These are phyloP conservation scores for Calonectria ilicicola DNA, from an alignment of 2,329 filamentous ascomycete genomes.

Conservation along the genomic window DNA sequence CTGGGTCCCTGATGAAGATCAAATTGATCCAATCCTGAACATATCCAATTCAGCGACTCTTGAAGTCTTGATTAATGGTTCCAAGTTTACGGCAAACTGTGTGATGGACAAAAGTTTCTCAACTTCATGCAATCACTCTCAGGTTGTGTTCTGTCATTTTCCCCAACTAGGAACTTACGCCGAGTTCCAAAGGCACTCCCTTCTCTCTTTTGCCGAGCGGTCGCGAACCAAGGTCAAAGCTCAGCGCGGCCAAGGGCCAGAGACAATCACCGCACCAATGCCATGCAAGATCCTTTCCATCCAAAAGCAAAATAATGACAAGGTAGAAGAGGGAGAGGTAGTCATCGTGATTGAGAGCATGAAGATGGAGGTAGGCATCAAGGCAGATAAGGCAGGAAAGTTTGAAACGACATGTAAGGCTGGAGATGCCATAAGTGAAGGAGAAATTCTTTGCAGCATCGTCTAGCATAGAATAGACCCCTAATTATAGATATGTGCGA, in stretches of 20 bases:
- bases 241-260: neutral
- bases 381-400: constrained; percentile 15
- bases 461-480: neutral
- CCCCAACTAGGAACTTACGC: constrained; percentile 19
- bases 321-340: constrained; percentile 32
- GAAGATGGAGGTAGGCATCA: constrained; percentile 42
- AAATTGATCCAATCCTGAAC: neutral
- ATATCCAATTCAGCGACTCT: neutral
- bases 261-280: constrained; percentile 36
- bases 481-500: neutral
- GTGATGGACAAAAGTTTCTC: neutral
- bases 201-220: constrained; percentile 40
- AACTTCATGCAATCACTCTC: neutral
- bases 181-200: constrained; percentile 32
- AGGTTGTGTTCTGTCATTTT: constrained; percentile 26
- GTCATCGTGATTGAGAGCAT: constrained; percentile 43
- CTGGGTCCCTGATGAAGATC: neutral
- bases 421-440: constrained; percentile 29
- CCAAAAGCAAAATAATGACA: constrained; percentile 29
- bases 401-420: constrained; percentile 28
- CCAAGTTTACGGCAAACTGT: neutral
- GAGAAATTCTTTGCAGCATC: constrained; percentile 12
- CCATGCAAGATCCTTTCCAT: constrained; percentile 40
- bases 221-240: constrained; percentile 5
- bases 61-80: neutral